Base-by-base conservation (phyloP, 2,329 filamentous ascomycete species). In the Cladorrhinum sp. region DNA sequence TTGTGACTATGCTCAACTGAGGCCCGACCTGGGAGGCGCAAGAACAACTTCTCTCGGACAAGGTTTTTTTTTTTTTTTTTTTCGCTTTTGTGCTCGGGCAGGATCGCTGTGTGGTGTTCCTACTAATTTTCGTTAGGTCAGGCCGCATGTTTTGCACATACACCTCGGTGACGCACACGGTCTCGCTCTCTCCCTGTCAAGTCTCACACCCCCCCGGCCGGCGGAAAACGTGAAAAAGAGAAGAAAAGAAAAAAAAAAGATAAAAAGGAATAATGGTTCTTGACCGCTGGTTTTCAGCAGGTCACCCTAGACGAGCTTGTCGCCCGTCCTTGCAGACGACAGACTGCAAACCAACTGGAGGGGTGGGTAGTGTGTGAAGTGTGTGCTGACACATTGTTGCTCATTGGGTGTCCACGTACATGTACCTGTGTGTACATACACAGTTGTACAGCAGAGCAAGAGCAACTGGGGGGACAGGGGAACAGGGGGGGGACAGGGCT, bases 281-380 rank as follows among this genome's bases (percentile, higher is more conserved):
- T 65, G 64, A 65, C 61, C 62, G 62, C 64, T 60, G 63, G 55
- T 62, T 63, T 46, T 20, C 55, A 20, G 10, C 48, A 20, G 42
- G 10, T 46, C n/a, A 46, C 18, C 3, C n/a, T n/a, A n/a, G n/a
- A n/a, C n/a, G n/a, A n/a, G n/a, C n/a, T n/a, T n/a, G n/a, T n/a
- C n/a, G n/a, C n/a, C n/a, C n/a, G n/a, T n/a, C n/a, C n/a, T n/a
- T 28, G 26, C 26, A 9, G 26, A 5, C 4, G 4, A 28, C 4
- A 28, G 9, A 28, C 26, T 56, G 21, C 7, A 30, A 57, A 52
- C 52, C 62, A 63, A 63, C 58, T 61, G 58, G 62, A 63, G 62
- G 58, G 62, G 62, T 57, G 39, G 39, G 18, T 42, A 42, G n/a
- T n/a, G 10, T 16, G 36, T 42, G 36, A 42, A 26, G 54, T 46